Evolutionary conservation across 176 grass and related monocot genomes (phyloP), one percentile per base, ranked within the genome.

Genomic region (Musa schizocarpa): DNA sequence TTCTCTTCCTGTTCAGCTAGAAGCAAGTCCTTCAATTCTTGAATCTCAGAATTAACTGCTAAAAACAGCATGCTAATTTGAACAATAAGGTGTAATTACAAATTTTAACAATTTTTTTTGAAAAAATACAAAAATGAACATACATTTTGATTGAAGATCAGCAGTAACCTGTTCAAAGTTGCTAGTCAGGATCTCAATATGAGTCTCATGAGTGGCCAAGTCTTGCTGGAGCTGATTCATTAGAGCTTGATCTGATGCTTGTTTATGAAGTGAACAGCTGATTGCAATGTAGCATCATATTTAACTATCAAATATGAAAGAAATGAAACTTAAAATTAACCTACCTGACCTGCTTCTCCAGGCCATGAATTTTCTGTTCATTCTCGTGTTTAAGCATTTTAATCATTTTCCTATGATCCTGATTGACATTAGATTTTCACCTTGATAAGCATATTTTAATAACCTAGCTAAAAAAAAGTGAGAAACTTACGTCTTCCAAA

Each of bases 1-100:
- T 93, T 93, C 76, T 88, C 93, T 77, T 90, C 88, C 79, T 92
- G 90, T 75, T 97, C 93, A 81, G 90, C 72, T 64, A 83, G 79
- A 79, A 93, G 75, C 26, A 84, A 82, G 58, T 87, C 86, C 64
- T 83, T 90, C 68, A 97, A 76, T 55, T 92, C 93, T 63, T 83
- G 74, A 68, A 97, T 81, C 80, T 90, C 79, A 19, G 83, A 81
- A 76, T 88, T 83, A 78, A 88, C 90, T 97, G 75, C 55, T 61
- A 9, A 19, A 69, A 68, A 86, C 49, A 65, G 43, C 16, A 24
- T 54, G 68, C 23, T 53, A 66, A 27, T 24, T 73, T 80, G 13
- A 75, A 26, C 2, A 58, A 14, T 26, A 14, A 74, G 53, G 13
- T 19, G 13, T 27, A 13, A 21, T 26, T 24, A 24, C 51, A 55